A percentile compares a stretch with the other conserved stretches of the same genome.
phyloP scores from a whole-genome alignment of 352 stramenopile genomes.

The Phytophthora idaei region DNA sequence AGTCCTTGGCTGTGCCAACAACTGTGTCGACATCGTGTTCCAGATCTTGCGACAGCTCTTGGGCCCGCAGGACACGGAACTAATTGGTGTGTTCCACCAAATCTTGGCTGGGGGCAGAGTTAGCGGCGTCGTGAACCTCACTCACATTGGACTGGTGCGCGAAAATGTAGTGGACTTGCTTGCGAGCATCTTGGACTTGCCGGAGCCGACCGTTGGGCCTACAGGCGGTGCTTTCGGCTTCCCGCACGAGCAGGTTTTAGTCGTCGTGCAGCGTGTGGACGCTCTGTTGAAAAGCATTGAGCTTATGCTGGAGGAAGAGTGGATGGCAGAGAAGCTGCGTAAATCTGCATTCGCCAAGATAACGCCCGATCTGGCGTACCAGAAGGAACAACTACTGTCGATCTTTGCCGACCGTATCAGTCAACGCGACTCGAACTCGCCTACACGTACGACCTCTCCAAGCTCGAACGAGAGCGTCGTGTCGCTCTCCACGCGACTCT shows the following conservation, averaged over 20 bases:
- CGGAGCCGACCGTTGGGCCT: constrained; percentile 71
- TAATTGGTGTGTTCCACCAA: constrained; percentile 72
- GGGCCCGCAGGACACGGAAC: constrained; percentile 64
- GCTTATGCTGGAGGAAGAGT: constrained; percentile 87
- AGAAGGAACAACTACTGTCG: constrained; percentile 76
- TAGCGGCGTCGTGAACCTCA: constrained; percentile 68
- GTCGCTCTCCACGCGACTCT: constrained; percentile 77
- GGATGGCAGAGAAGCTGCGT: constrained; percentile 85
- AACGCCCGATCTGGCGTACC: constrained; percentile 77
- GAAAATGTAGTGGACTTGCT: constrained; percentile 88
- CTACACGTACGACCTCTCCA: constrained; percentile 47
- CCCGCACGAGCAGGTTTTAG: constrained; percentile 75
- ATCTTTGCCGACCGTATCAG: constrained; percentile 81
- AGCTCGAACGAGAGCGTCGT: constrained; percentile 85
- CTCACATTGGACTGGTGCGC: constrained; percentile 73
- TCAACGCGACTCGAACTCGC: constrained; percentile 53
- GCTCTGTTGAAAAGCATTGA: constrained; percentile 83
- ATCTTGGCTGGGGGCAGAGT: constrained; percentile 61
- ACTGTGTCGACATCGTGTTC: constrained; percentile 81
- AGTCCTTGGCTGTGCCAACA: constrained; percentile 72
- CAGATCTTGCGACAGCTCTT: constrained; percentile 85
- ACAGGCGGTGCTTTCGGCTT: constrained; percentile 57
- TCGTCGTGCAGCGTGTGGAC: constrained; percentile 80
- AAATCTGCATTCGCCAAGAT: constrained; percentile 79
- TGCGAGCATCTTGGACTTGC: constrained; percentile 82